phyloP scores from a whole-genome alignment of 176 grass and related monocot species.

The Thalia dealbata region DNA sequence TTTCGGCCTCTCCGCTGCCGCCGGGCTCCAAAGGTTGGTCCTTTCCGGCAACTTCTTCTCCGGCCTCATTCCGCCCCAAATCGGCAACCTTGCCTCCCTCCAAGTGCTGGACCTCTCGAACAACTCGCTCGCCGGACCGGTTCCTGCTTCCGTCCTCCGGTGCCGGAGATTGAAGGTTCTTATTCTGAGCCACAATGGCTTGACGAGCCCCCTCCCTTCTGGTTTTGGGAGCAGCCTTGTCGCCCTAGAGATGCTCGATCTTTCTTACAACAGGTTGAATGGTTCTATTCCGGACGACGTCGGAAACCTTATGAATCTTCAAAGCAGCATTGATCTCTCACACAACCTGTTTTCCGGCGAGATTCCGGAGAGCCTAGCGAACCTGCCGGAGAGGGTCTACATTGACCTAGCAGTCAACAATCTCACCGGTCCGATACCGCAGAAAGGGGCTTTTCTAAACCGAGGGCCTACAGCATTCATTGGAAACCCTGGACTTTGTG shows the following conservation, averaged over 20 bases:
- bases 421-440: conserved; percentile 11
- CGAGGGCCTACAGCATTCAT: conserved; percentile 15
- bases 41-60: conserved; percentile 11
- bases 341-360: conserved; percentile 4
- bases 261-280: conserved; percentile 12
- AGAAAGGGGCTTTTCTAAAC: conserved; percentile 11
- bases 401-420: conserved; percentile 16
- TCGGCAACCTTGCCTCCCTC: conserved; percentile 8
- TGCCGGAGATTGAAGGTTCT: conserved; percentile 7
- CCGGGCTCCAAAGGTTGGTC: conserved; percentile 25
- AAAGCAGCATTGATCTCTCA: background rate
- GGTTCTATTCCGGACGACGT: conserved; percentile 6
- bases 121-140: background rate
- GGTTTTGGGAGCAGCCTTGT: conserved; percentile 7
- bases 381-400: conserved; percentile 12
- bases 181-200: conserved; percentile 7
- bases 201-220: background rate
- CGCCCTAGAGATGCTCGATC: background rate
- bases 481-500: conserved; percentile 14
- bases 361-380: conserved; percentile 7
- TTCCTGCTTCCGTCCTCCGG: background rate
- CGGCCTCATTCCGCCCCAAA: background rate
- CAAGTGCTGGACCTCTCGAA: conserved; percentile 10
- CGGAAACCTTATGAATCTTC: background rate
- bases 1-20: conserved; percentile 18